These are phyloP conservation scores for Heimioporus sp. DNA, from an alignment of 768 basidiomycete species.

Conservation along the genomic window DNA sequence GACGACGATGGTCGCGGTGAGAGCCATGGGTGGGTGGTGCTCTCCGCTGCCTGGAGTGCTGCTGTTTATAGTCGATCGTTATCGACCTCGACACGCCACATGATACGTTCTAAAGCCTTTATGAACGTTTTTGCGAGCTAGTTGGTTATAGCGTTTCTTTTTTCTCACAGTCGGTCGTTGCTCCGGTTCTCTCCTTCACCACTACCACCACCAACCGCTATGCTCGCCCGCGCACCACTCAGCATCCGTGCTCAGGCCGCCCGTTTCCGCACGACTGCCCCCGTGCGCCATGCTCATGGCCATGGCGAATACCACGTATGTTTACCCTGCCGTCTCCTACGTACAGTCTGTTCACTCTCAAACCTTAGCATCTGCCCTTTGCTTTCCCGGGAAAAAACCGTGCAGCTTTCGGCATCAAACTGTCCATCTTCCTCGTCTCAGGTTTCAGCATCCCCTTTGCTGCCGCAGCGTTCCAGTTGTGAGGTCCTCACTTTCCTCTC, in stretches of 20 bases:
- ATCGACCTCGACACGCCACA: background rate
- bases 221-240: constrained; percentile 46
- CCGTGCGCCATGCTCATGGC: constrained; percentile 48
- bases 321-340: background rate
- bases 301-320: constrained; percentile 53
- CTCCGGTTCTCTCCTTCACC: constrained; percentile 15
- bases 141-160: background rate
- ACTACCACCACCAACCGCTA: constrained; percentile 19
- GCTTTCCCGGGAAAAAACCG: constrained; percentile 51
- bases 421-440: constrained; percentile 37
- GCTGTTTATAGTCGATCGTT: constrained; percentile 9
- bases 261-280: constrained; percentile 23
- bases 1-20: constrained; percentile 38
- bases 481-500: constrained; percentile 24
- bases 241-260: constrained; percentile 38
- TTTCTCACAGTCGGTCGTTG: constrained; percentile 18
- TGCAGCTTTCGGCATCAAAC: constrained; percentile 37
- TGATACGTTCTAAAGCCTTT: no score
- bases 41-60: no score
- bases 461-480: constrained; percentile 66
- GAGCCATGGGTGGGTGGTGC: constrained; percentile 49
- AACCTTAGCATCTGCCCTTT: constrained; percentile 54
- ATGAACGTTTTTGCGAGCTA: background rate
- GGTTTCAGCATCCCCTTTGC: constrained; percentile 71
- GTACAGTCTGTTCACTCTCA: background rate